Base-by-base conservation (phyloP, 306 rosid genomes). In the Inga oerstediana region DNA sequence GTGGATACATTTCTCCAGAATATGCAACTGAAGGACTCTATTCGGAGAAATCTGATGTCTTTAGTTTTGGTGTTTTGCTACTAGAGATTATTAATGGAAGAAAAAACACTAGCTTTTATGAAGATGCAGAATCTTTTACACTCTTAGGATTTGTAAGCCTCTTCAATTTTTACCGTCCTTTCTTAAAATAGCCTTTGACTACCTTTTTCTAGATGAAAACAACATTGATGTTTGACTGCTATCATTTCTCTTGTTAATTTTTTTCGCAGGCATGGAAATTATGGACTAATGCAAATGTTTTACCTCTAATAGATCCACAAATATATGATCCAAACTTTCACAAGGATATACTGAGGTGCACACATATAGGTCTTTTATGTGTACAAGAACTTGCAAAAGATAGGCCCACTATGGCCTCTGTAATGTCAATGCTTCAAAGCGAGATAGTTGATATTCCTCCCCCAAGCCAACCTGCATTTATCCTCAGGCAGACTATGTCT, bases 21-120 rank as follows among this genome's bases (percentile, higher is more conserved):
- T 81, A 81, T 85, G 86, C 75, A 66, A 45, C 75, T 1, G 17
- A 9, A 72, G 78, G 83, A 3, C 8, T 72, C 1, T 82, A 78
- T 82, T 85, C 80, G 0, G 75, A 85, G 62, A 85, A 82, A 79
- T 88, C 85, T 4, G 75, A 79, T 51, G 64, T 87, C 1, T 87
- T 75, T 11, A 83, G 82, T 24, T 72, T 70, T 24, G 79, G 82
- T 0, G 68, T 83, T 72, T 71, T 83, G 37, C 14, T 78, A 0
- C 44, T 78, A 32, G 75, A 83, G 14, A 72, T 78, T 16, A 43
- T 78, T 11, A 61, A 75, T 12, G 69, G 86, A 51, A 51, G 43
- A 39, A 39, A 39, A 39, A 39, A 39, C 43, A 39, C 8, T 5
- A 39, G 43, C 43, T 39, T 39, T 39, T 39, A 39, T 39, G 43